Conservation (phyloP, 345 rosid species). For the Noccaea caerulescens region DNA sequence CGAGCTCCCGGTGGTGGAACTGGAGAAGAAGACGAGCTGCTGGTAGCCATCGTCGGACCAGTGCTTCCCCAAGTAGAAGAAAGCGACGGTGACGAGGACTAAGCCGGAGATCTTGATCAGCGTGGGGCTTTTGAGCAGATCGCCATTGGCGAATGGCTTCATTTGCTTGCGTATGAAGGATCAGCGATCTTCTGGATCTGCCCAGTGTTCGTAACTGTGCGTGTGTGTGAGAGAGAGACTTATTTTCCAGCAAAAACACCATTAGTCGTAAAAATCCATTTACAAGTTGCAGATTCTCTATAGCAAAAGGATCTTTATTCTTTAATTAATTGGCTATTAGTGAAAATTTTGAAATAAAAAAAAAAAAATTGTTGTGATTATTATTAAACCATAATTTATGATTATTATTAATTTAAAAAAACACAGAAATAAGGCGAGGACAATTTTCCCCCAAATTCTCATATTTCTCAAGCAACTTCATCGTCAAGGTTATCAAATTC, state of each 20-base stretch:
- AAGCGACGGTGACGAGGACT: conserved; percentile 58
- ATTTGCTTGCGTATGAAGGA: conserved; percentile 52
- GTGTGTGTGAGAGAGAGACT: not conserved
- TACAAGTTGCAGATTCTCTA: not conserved
- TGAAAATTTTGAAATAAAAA: too few relatives aligned
- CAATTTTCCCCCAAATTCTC: conserved; percentile 25
- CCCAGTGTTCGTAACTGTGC: not conserved
- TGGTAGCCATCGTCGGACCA: conserved; percentile 70
- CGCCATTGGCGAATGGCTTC: conserved; percentile 55
- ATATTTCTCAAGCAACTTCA: conserved; percentile 1
- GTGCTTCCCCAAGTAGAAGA: conserved; percentile 91
- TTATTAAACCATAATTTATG: too few relatives aligned
- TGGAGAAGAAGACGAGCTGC: conserved; percentile 81
- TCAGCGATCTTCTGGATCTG: conserved; percentile 35
- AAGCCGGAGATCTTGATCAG: conserved; percentile 60
- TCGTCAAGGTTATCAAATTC: conserved; percentile 29
- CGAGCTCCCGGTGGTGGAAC: conserved; percentile 38
- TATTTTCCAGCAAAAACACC: too few relatives aligned
- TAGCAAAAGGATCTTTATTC: not conserved
- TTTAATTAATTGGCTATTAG: not conserved
- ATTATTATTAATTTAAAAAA: not conserved
- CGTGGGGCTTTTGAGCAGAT: conserved; percentile 56
- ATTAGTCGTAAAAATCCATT: too few relatives aligned
- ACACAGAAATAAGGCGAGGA: not conserved
- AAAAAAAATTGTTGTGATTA: too few relatives aligned